Conservation (phyloP, 2,329 filamentous ascomycete species). For the Graphilbum sp. region DNA sequence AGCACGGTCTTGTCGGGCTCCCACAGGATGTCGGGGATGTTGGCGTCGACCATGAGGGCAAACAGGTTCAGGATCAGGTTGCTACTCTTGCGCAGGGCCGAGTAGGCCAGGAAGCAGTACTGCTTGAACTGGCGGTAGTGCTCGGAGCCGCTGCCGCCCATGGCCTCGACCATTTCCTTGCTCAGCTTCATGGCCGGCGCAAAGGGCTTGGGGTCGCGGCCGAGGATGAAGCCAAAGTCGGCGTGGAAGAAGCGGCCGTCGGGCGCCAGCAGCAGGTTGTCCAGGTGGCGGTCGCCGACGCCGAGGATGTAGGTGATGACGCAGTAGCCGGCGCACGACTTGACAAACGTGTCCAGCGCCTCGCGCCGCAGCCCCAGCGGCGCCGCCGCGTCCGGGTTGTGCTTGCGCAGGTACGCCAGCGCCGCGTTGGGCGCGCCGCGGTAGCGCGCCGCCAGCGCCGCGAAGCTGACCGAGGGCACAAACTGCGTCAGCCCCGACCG, state of each 20-base stretch:
- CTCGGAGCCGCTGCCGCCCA: conserved; percentile 70
- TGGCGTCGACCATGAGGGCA: conserved; percentile 91
- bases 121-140: conserved; percentile 85
- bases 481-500: conserved; percentile 88
- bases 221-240: conserved; percentile 95
- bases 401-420: conserved; percentile 69
- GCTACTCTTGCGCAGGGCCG: conserved; percentile 72
- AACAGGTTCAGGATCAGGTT: conserved; percentile 92
- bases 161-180: conserved; percentile 96
- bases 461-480: conserved; percentile 70
- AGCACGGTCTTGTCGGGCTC: conserved; percentile 87
- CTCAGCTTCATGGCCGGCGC: conserved; percentile 93
- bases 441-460: conserved; percentile 70
- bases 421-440: conserved; percentile 45
- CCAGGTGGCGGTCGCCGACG: conserved; percentile 87
- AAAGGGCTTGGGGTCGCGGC: conserved; percentile 92
- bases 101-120: conserved; percentile 91
- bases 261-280: conserved; percentile 82
- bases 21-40: conserved; percentile 85
- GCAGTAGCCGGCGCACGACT: conserved; percentile 92
- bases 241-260: conserved; percentile 95
- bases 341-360: conserved; percentile 86
- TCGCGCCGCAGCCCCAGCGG: conserved; percentile 81
- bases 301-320: conserved; percentile 97
- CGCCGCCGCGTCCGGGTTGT: conserved; percentile 73